phyloP scores from a whole-genome alignment of 305 asterid genomes.

The Fraxinus angustifolia region DNA sequence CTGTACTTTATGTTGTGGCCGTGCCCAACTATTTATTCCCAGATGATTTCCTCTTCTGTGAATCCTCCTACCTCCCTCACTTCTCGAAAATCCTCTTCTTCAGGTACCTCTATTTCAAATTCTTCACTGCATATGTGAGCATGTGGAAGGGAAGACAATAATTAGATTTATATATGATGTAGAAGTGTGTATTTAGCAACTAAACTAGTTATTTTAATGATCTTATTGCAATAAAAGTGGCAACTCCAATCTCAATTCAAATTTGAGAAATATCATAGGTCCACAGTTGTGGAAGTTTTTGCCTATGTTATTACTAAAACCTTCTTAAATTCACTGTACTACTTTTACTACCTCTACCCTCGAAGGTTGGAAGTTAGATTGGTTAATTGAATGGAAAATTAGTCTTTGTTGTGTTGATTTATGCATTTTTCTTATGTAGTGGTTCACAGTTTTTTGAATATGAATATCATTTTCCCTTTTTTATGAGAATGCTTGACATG shows the following conservation, averaged over 20 bases:
- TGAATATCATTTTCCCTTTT: background rate
- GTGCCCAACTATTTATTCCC: constrained; percentile 72
- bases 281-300: background rate
- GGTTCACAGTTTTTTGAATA: background rate
- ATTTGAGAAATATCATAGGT: background rate
- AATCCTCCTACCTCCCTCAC: constrained; percentile 39
- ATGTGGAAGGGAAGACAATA: background rate
- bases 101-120: constrained; percentile 30
- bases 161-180: background rate
- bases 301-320: background rate
- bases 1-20: constrained; percentile 64
- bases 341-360: background rate
- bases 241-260: background rate
- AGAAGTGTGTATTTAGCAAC: background rate
- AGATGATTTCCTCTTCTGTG: constrained; percentile 78
- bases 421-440: background rate
- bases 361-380: background rate
- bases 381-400: background rate
- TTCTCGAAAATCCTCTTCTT: constrained; percentile 58
- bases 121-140: background rate
- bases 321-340: background rate
- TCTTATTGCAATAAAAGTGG: background rate
- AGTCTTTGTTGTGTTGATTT: background rate
- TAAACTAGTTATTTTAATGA: background rate
- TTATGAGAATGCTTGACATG: background rate